These are phyloP conservation scores for Diaporthe citrichinensis DNA, from an alignment of 2,329 filamentous ascomycete species.

Conservation along the genomic window DNA sequence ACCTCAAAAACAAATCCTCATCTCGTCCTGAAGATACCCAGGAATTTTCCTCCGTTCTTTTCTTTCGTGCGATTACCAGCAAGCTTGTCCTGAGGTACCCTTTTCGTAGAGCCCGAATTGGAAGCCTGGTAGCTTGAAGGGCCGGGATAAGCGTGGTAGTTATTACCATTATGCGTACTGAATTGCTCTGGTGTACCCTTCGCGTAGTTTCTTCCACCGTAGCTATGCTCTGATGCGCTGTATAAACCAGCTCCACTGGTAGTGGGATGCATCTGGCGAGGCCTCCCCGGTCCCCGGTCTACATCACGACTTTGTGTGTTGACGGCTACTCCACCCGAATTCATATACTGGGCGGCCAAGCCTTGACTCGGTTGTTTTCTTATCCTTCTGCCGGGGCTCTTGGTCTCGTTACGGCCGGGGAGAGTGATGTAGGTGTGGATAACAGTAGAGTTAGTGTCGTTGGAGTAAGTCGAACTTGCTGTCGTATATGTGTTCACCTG, in stretches of 20 bases:
- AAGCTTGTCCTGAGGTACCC: background rate
- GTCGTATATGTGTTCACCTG: background rate
- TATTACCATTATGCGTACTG: background rate
- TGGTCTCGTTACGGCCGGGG: background rate
- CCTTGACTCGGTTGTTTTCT: background rate
- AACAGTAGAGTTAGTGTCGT: background rate
- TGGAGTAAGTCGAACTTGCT: background rate
- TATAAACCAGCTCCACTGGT: background rate
- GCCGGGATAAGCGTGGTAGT: background rate
- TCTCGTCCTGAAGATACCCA: background rate
- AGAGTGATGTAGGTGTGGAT: background rate
- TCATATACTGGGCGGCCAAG: background rate
- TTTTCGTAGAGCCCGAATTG: background rate
- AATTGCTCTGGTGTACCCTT: background rate
- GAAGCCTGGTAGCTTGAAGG: background rate
- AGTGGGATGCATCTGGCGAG: background rate
- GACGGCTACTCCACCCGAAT: background rate
- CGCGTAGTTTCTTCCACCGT: background rate
- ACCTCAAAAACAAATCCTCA: background rate
- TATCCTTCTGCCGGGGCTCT: conserved; percentile 1
- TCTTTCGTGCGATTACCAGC: background rate
- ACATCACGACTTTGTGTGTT: background rate
- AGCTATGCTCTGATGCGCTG: background rate
- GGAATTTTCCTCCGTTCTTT: background rate
- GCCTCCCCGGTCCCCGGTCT: background rate